These are phyloP conservation scores for Cicer judaicum DNA, from an alignment of 306 rosid genomes.

Conservation along the genomic window DNA sequence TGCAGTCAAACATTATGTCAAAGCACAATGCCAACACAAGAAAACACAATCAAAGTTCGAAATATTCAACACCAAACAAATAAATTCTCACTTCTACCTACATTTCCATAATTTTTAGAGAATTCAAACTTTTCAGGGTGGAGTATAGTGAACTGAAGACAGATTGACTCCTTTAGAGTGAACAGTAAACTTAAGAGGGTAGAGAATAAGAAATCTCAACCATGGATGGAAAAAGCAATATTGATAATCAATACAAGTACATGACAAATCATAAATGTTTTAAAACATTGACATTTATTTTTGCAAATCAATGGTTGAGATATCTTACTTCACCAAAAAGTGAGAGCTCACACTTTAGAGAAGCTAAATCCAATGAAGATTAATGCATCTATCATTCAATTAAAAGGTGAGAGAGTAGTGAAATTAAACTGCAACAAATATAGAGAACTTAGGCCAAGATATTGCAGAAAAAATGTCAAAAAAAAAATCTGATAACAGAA, in stretches of 20 bases:
- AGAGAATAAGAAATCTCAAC: not conserved
- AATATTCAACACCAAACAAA: constrained; percentile 38
- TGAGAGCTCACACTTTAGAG: constrained; percentile 6
- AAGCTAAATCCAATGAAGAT: constrained; percentile 19
- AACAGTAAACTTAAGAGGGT: not conserved
- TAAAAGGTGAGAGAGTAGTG: constrained; percentile 2
- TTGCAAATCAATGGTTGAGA: not conserved
- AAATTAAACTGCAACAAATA: constrained; percentile 29
- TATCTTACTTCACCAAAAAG: not conserved
- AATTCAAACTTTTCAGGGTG: not conserved
- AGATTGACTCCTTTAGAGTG: not conserved
- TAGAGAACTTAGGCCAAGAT: constrained; percentile 27
- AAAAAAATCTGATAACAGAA: not conserved
- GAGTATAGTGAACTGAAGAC: constrained; percentile 23
- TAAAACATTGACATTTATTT: not conserved
- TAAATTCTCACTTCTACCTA: constrained; percentile 6
- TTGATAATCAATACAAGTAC: not conserved
- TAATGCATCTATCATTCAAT: constrained; percentile 32
- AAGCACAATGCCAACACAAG: constrained; percentile 44
- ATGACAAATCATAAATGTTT: not conserved
- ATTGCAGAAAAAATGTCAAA: not conserved
- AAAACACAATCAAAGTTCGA: constrained; percentile 32
- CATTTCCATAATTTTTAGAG: not conserved
- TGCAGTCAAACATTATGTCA: constrained; percentile 59
- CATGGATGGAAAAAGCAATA: not conserved